Conservation (phyloP, 805 yeast species). For the Kluyveromyces aestuarii region DNA sequence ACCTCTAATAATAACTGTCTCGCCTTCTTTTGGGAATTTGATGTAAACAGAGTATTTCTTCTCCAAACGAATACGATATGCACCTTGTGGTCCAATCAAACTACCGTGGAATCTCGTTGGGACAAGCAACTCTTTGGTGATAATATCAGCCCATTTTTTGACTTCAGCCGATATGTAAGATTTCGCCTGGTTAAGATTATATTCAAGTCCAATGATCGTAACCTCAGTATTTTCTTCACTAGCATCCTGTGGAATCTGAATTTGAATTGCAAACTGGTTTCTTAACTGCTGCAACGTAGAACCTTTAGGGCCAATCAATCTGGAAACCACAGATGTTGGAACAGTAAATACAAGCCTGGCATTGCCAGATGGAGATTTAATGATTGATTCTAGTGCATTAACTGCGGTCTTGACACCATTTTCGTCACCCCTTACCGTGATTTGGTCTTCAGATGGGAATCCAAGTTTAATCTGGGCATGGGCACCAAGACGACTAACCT, state of each 20-base stretch:
- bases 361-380: conserved; percentile 18
- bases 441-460: conserved; percentile 39
- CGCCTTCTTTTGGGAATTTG: conserved; percentile 60
- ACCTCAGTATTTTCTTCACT: conserved; percentile 37
- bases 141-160: conserved; percentile 78
- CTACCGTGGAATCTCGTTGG: conserved; percentile 74
- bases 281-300: conserved; percentile 56
- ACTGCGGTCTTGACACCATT: conserved; percentile 40
- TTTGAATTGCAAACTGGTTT: conserved; percentile 63
- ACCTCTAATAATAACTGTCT: conserved; percentile 64
- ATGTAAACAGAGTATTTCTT: conserved; percentile 80
- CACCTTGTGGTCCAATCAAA: conserved; percentile 77
- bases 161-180: conserved; percentile 47
- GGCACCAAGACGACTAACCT: conserved; percentile 29
- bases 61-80: conserved; percentile 73
- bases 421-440: conserved; percentile 63
- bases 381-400: conserved; percentile 30
- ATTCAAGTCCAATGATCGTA: conserved; percentile 65
- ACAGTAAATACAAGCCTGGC: conserved; percentile 40
- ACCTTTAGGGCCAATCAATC: conserved; percentile 89
- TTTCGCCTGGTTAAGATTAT: conserved; percentile 67
- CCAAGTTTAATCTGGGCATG: conserved; percentile 41
- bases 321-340: conserved; percentile 60
- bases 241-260: conserved; percentile 61
- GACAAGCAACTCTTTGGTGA: conserved; percentile 50